Evolutionary conservation across 805 yeast genomes (phyloP).

Genomic region (Candida namnaoensis): DNA sequence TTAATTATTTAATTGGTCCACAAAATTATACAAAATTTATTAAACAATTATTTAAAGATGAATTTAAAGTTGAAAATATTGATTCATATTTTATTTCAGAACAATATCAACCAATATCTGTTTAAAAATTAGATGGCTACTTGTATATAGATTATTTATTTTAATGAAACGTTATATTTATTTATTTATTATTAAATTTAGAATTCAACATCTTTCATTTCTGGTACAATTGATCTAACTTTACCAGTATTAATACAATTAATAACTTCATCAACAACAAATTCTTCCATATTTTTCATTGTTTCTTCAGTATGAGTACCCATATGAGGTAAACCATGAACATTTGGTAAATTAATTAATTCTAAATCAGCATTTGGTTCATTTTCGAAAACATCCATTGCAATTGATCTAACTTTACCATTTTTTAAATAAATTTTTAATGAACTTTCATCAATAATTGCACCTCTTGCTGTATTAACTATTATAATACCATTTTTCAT

Average conservation of each 20-base stretch:
- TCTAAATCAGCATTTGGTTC: slow-evolving; percentile 70
- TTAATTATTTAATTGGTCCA: slow-evolving; percentile 17
- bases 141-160: too few species aligned
- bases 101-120: too few species aligned
- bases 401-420: slow-evolving; percentile 62
- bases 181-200: too few species aligned
- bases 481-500: slow-evolving; percentile 73
- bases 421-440: slow-evolving; percentile 44
- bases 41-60: slow-evolving; percentile 1
- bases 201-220: slow-evolving; percentile 31
- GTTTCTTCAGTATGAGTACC: slow-evolving; percentile 79
- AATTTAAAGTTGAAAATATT: slow-evolving; percentile 1
- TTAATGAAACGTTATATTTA: too few species aligned
- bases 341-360: slow-evolving; percentile 52
- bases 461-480: slow-evolving; percentile 86
- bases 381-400: slow-evolving; percentile 67
- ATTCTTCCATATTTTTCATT: slow-evolving; percentile 70
- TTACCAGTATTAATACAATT: slow-evolving; percentile 55
- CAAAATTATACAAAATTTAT: slow-evolving; percentile 9
- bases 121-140: too few species aligned
- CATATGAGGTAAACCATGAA: slow-evolving; percentile 80
- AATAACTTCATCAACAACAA: slow-evolving; percentile 60
- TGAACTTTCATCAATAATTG: slow-evolving; percentile 62
- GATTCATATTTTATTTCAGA: slow-evolving; percentile 10
- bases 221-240: slow-evolving; percentile 77